A percentile compares a stretch with the other conserved stretches of the same genome.
Conservation (phyloP, 345 rosid genomes). For the Salix koriyanagi region DNA sequence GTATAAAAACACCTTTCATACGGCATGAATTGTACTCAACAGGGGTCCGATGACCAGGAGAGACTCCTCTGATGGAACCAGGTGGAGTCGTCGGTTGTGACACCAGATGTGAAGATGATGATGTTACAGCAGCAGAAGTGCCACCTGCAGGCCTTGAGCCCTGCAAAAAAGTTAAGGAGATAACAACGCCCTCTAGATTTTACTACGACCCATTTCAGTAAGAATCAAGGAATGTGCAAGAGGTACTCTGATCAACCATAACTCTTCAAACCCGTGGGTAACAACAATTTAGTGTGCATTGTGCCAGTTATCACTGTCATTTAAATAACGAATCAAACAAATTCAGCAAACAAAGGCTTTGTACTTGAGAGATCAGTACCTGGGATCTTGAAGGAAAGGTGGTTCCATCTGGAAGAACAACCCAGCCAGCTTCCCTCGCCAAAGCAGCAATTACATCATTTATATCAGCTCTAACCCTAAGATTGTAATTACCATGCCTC, state of each 20-base stretch:
- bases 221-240: conserved; percentile 2
- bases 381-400: conserved; percentile 93
- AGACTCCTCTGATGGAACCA: conserved; percentile 53
- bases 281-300: background rate
- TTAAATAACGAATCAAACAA: background rate
- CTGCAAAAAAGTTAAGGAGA: conserved; percentile 32
- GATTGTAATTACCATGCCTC: conserved; percentile 96
- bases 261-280: background rate
- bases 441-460: conserved; percentile 98
- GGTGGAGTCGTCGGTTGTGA: conserved; percentile 58
- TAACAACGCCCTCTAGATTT: background rate
- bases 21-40: conserved; percentile 63
- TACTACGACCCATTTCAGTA: background rate
- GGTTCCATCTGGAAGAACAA: conserved; percentile 99
- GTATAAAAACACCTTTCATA: conserved; percentile 74
- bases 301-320: background rate
- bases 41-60: conserved; percentile 55
- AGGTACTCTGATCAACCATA: background rate
- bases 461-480: conserved; percentile 97
- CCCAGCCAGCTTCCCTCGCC: conserved; percentile 99
- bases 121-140: conserved; percentile 41
- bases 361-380: conserved; percentile 40
- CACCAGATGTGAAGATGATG: conserved; percentile 62
- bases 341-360: background rate
- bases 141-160: conserved; percentile 70